Conservation (phyloP, 177 flowering plant species). For the Telopea speciosissima region DNA sequence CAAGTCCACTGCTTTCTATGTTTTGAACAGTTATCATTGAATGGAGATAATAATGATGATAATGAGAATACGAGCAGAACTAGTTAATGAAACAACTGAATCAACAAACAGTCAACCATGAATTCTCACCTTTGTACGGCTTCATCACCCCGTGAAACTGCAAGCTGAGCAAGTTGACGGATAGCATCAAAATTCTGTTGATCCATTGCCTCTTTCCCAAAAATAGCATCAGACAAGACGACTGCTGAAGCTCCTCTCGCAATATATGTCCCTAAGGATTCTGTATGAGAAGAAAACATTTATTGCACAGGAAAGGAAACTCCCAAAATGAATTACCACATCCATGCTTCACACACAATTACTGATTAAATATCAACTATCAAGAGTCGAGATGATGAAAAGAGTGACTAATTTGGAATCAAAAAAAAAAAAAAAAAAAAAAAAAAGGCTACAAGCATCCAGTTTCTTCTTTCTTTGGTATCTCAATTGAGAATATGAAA, state of each 20-base stretch:
- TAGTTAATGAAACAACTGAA: too few species aligned
- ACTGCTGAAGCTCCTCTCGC: slow-evolving; percentile 62
- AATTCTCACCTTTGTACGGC: slow-evolving; percentile 38
- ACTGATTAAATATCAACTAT: too few species aligned
- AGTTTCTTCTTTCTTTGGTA: too few species aligned
- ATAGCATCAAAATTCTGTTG: slow-evolving; percentile 39
- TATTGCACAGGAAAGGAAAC: neutral
- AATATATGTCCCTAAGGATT: slow-evolving; percentile 42
- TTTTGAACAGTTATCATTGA: too few species aligned
- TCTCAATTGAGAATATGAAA: too few species aligned
- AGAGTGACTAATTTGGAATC: too few species aligned
- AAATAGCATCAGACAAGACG: slow-evolving; percentile 81
- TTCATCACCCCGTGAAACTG: slow-evolving; percentile 31
- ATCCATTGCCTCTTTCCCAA: slow-evolving; percentile 52
- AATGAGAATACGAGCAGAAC: neutral
- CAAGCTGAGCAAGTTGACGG: slow-evolving; percentile 41
- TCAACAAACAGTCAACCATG: neutral
- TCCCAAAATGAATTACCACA: too few species aligned
- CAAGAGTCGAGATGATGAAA: too few species aligned
- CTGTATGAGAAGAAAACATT: slow-evolving; percentile 20
- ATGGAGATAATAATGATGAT: neutral
- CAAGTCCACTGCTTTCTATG: too few species aligned
- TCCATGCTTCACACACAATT: too few species aligned
- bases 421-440: too few species aligned
- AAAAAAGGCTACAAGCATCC: too few species aligned